Base-by-base conservation (phyloP, 2,329 filamentous ascomycete genomes). In the Cordyceps cicadae region DNA sequence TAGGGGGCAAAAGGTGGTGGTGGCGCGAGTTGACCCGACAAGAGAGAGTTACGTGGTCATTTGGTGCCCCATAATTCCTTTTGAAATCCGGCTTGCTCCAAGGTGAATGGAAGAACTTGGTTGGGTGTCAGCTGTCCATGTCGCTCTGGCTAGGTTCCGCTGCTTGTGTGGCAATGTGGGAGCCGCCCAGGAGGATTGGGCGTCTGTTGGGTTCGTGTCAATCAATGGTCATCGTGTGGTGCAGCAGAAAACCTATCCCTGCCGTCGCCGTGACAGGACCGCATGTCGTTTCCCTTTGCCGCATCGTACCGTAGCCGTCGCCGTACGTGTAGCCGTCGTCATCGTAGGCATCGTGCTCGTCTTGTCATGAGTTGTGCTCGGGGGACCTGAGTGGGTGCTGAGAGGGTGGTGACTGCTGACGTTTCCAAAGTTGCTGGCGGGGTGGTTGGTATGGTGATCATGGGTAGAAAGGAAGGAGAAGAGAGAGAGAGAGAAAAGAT, bases 1-100 rank as follows among this genome's bases (percentile, higher is more conserved):
- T 5, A 26, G 59, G 59, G 29, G 59, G 52, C n/a, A 12, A 60
- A 21, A 26, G 37, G 24, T 24, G 24, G 34, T 53, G 51, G 59
- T 56, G 59, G 59, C 59, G 59, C 45, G 43, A 34, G 45, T 45
- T 29, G 26, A 55, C 43, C 26, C 29, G 52, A 50, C 37, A 53
- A 54, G 37, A 51, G 11, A 55, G 11, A 55, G 52, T 61, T 54
- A 56, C 52, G 59, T 52, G 53, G 59, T 46, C 59, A 61, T 61
- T 43, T 52, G 37, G 46, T n/a, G 59, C 34, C 59, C 59, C 59
- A 61, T 46, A 52, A 56, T 61, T 55, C 59, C 29, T 59, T 59
- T 59, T 37, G 19, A 19, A 54, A 29, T 46, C 50, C 43, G 57
- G 26, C 57, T 53, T n/a, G 57, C 19, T 59, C 29, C 5, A 26